phyloP scores from a whole-genome alignment of 768 basidiomycete genomes.

The Panaeolus cyanescens region DNA sequence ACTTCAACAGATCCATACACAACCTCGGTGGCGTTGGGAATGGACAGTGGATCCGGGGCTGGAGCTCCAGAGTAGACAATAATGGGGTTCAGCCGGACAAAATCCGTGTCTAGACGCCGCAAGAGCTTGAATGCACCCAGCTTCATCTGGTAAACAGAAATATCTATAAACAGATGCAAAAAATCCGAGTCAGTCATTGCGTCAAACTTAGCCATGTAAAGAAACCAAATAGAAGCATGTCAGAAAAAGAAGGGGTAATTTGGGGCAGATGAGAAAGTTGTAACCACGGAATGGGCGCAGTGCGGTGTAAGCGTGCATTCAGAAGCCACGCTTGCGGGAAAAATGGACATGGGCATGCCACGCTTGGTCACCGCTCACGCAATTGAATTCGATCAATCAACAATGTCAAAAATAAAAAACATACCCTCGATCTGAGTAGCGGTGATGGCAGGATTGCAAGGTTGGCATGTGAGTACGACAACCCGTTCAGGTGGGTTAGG shows the following conservation, averaged over 20 bases:
- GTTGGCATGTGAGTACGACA: slow-evolving; percentile 65
- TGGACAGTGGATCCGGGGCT: slow-evolving; percentile 13
- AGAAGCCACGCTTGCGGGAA: background rate
- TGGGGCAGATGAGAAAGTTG: background rate
- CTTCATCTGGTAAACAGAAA: slow-evolving; percentile 73
- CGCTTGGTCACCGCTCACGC: background rate
- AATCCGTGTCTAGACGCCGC: slow-evolving; percentile 78
- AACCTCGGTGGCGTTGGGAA: slow-evolving; percentile 51
- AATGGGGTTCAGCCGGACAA: slow-evolving; percentile 70
- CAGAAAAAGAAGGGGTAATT: background rate
- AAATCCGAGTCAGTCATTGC: slow-evolving; percentile 3
- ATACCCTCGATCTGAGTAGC: slow-evolving; percentile 74
- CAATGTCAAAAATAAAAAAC: slow-evolving; percentile 18
- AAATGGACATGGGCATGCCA: background rate
- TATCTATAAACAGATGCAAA: slow-evolving; percentile 42
- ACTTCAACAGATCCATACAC: slow-evolving; percentile 54
- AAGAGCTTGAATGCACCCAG: slow-evolving; percentile 57
- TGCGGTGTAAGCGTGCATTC: slow-evolving; percentile 1
- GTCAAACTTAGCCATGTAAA: slow-evolving; percentile 8
- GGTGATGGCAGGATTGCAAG: slow-evolving; percentile 60
- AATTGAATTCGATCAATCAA: slow-evolving; percentile 2
- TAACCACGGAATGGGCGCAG: background rate
- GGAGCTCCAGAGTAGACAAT: slow-evolving; percentile 44
- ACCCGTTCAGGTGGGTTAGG: slow-evolving; percentile 33
- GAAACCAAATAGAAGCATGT: slow-evolving; percentile 7